Evolutionary conservation across 2,329 filamentous ascomycete genomes (phyloP), one percentile per base, ranked within the genome.

Genomic region (Penicillium sp.): DNA sequence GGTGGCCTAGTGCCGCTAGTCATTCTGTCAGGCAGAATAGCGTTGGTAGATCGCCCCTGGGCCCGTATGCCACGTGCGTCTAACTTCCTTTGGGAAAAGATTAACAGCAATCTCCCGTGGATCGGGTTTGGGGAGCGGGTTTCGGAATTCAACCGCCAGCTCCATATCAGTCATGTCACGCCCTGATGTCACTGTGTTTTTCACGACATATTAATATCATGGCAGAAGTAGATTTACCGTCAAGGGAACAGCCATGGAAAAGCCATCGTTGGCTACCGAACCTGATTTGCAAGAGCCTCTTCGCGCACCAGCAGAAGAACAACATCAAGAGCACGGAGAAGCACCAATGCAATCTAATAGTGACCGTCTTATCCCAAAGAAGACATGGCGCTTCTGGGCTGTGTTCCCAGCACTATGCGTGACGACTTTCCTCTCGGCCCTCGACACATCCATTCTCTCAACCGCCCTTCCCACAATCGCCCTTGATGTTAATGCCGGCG

Each of bases 391-490:
- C 10, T 73, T 73, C 64, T 73, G 68, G 69, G 59, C 63, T 5
- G 68, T 75, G 23, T 56, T 75, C 33, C 41, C 59, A 4, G 64
- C 65, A 9, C 50, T 75, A 8, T 56, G 58, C 33, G 42, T 74
- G 13, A 65, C 67, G 1, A 58, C 59, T 5, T 61, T 77, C 1
- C 66, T 77, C 4, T 70, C 69, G 2, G 66, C 74, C 4, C 64
- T 78, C 3, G 76, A 77, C 23, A 72, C 67, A 7, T 74, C 73
- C 39, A 69, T 79, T 23, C 71, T 72, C 3, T 73, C 75, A 7
- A 80, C 76, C 1, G 77, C 76, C 0, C 58, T 79, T 10, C 77
- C 77, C 0, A 74, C 73, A 1, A 79, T 79, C 41, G 63, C 65
- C 4, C 52, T 43, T 0, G 70, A 71, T n/a, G 55, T 78, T 1